Conservation (phyloP, 2,329 filamentous ascomycete genomes). For the Dactylonectria macrodidyma region DNA sequence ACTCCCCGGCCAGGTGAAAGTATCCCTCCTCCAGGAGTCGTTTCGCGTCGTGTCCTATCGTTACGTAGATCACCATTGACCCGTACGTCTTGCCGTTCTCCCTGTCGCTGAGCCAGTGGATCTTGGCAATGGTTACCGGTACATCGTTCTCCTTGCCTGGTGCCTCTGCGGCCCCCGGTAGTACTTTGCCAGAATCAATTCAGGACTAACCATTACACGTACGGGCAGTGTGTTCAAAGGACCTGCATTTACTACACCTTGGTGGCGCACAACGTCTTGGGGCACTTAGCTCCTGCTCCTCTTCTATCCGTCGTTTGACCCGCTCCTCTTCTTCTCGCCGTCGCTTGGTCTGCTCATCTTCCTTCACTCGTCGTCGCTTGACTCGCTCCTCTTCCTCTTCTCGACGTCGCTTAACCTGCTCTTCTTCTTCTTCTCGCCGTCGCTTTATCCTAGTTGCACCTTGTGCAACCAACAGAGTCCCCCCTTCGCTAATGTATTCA, state of each 20-base stretch:
- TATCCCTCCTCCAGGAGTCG: neutral
- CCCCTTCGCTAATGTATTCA: slow-evolving; percentile 3
- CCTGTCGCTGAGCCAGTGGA: too few species aligned
- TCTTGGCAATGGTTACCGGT: too few species aligned
- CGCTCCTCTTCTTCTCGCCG: neutral
- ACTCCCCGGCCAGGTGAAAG: slow-evolving; percentile 3
- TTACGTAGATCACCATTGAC: too few species aligned
- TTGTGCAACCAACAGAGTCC: slow-evolving; percentile 3
- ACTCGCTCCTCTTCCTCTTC: neutral
- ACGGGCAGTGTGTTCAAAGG: too few species aligned
- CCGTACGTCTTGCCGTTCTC: too few species aligned
- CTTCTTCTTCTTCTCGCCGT: slow-evolving; percentile 9
- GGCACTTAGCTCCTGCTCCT: slow-evolving; percentile 5
- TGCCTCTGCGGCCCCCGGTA: too few species aligned
- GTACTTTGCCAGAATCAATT: too few species aligned
- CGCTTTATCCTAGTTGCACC: slow-evolving; percentile 6
- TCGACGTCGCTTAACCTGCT: slow-evolving; percentile 4
- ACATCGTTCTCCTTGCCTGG: too few species aligned
- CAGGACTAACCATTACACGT: too few species aligned
- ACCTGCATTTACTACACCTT: neutral
- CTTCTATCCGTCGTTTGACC: neutral
- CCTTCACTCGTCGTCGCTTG: slow-evolving; percentile 5
- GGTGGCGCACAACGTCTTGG: slow-evolving; percentile 1
- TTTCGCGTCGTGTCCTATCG: neutral
- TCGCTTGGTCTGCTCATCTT: neutral